Evolutionary conservation across 2,329 filamentous ascomycete genomes (phyloP), one percentile per base, ranked within the genome.

Genomic region (Pochonia chlamydosporia): DNA sequence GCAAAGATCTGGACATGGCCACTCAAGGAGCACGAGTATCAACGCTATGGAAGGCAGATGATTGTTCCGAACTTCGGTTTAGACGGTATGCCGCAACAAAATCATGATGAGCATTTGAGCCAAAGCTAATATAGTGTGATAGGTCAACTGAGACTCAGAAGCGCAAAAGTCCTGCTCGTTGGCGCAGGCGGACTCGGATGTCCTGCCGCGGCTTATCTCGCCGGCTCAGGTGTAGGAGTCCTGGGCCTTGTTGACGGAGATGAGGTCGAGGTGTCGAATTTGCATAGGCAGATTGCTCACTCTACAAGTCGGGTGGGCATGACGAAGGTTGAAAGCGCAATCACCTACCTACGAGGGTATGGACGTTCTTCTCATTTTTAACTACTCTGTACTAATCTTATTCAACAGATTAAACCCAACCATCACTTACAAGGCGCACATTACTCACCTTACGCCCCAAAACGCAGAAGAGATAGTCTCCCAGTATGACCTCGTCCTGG

Each of bases 281-380:
- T 99, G 13, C 93, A 97, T 70, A 84, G 93, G 1, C 93, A 99
- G 67, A 82, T 97, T 43, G 78, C 90, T 26, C 92, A 99, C 63
- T 76, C 77, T 3, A 87, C 82, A 0, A 70, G 72, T 3, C 79
- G 81, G 44, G 81, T 95, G 4, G 88, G 88, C 10, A 79, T 79
- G 71, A 75, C 72, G 48, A 97, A 97, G 67, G 89, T 93, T 3
- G 81, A 89, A 47, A 95, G 89, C 61, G 85, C 85, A 4, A 74
- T 84, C 45, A 63, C 72, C 14, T 82, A 76, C 57, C 63, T 88
- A 4, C 69, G 67, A 56, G 68, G 72, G 80, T 84, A 60, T 52
- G 70, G 23, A 11, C 18, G 10, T 13, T 25, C 3, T 5, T 5
- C 2, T 18, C n/a, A 4, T n/a, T 3, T 23, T 39, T 48, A 3